phyloP scores from a whole-genome alignment of 2,329 filamentous ascomycete species.

The Cadophora sp. region DNA sequence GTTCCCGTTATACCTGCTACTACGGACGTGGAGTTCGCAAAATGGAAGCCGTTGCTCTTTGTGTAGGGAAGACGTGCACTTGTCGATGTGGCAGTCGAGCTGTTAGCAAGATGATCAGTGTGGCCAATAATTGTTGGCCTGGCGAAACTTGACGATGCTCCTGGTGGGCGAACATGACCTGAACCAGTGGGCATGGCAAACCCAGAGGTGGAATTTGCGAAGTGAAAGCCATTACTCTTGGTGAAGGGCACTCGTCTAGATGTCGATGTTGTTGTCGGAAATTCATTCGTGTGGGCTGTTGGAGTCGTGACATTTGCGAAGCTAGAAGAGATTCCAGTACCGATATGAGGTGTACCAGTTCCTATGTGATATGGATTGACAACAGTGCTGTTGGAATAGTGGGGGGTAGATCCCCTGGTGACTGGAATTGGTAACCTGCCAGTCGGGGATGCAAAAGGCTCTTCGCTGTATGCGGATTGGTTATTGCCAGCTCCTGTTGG shows the following conservation, averaged over 20 bases:
- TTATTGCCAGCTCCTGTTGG: not conserved
- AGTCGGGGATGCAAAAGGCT: not conserved
- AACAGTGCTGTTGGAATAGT: not conserved
- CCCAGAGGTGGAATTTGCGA: not conserved
- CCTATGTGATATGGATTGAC: not conserved
- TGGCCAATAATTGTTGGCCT: too few species aligned
- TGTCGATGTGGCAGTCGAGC: too few species aligned
- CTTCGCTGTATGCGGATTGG: not conserved
- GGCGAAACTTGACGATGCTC: not conserved
- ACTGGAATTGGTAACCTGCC: not conserved
- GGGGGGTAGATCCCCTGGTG: conserved; percentile 5
- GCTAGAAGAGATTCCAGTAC: not conserved
- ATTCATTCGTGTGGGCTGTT: not conserved
- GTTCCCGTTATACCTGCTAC: too few species aligned
- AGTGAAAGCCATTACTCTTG: too few species aligned
- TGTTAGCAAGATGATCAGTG: too few species aligned
- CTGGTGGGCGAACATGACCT: not conserved
- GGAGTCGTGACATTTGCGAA: not conserved
- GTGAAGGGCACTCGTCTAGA: too few species aligned
- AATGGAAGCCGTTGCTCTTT: too few species aligned
- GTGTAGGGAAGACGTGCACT: too few species aligned
- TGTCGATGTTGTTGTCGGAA: not conserved
- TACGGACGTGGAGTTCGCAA: too few species aligned
- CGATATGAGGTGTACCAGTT: not conserved
- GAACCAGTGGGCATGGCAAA: not conserved